Conservation (phyloP, 225 moss, liverwort and hornwort species). For the Anthoceros angustus region DNA sequence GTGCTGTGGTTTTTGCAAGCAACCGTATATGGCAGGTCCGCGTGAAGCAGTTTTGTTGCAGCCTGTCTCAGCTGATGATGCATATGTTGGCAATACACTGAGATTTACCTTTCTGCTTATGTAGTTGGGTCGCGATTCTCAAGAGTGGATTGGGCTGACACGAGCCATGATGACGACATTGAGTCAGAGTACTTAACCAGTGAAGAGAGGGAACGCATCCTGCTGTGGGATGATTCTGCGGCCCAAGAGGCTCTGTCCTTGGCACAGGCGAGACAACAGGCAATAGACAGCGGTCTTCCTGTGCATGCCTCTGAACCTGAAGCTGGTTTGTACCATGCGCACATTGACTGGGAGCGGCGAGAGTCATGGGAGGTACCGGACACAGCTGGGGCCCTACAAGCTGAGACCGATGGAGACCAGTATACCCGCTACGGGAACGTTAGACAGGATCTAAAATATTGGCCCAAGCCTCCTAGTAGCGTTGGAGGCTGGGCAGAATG, state of each 20-base stretch:
- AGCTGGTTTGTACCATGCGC: neutral
- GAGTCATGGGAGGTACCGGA: neutral
- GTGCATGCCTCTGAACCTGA: neutral
- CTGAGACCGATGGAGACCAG: neutral
- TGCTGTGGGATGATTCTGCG: neutral
- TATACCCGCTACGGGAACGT: neutral
- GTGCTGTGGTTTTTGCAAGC: neutral
- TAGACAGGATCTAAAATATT: too few relatives aligned
- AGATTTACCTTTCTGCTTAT: neutral
- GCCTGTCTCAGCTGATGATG: neutral
- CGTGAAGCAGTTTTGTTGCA: neutral
- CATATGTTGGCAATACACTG: neutral
- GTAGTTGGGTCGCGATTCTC: neutral
- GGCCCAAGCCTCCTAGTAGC: neutral
- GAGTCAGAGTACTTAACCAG: too few relatives aligned
- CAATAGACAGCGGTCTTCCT: neutral
- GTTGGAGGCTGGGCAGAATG: too few relatives aligned
- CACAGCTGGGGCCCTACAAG: neutral
- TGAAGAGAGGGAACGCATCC: neutral
- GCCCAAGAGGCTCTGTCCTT: neutral
- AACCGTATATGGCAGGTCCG: neutral
- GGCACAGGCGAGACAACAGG: neutral
- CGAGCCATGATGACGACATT: neutral
- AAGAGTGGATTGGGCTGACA: neutral
- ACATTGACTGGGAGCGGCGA: neutral